Conservation (phyloP, 179 eudicot species). For the Silene noctiflora region DNA sequence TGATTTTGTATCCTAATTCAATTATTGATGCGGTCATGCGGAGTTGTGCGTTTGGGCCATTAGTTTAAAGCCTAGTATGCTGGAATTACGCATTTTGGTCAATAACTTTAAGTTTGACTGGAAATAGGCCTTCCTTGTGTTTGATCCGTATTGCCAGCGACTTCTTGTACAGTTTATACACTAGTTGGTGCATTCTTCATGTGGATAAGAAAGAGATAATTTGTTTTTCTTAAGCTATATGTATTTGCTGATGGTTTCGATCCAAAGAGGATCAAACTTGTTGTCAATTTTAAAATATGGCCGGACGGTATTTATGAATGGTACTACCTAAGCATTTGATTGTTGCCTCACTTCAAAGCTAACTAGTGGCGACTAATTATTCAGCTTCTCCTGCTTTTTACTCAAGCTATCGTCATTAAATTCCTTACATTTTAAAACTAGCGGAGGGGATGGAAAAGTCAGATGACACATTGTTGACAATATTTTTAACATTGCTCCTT, state of each 20-base stretch:
- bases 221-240: conserved; percentile 6
- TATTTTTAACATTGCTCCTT: no score
- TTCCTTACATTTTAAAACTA: not conserved
- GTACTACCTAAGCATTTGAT: no score
- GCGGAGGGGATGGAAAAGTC: not conserved
- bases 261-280: not conserved
- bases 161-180: not conserved
- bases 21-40: not conserved
- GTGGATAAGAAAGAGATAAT: not conserved
- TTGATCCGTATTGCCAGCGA: not conserved
- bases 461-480: not conserved
- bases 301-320: not conserved
- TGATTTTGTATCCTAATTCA: not conserved
- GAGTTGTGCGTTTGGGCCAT: not conserved
- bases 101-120: not conserved
- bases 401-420: not conserved
- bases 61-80: not conserved
- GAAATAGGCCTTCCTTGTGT: not conserved
- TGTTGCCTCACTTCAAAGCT: not conserved
- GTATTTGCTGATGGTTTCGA: not conserved
- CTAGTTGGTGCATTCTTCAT: not conserved
- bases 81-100: not conserved
- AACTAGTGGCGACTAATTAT: not conserved
- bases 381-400: conserved; percentile 1
- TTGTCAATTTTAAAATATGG: not conserved